These are phyloP conservation scores for Podaxis pistillaris DNA, from an alignment of 768 basidiomycete genomes.

Conservation along the genomic window DNA sequence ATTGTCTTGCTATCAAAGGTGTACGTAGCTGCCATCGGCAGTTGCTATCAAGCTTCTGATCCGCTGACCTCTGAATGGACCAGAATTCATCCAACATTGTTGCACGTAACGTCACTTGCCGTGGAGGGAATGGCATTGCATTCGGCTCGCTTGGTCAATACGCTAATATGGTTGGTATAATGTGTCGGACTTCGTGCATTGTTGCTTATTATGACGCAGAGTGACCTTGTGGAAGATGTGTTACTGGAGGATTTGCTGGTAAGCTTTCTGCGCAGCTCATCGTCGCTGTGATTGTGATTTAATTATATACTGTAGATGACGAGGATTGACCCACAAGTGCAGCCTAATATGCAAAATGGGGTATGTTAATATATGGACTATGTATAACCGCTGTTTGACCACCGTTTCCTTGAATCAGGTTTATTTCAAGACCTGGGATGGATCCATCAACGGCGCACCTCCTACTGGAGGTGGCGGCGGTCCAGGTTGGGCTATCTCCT, in stretches of 20 bases:
- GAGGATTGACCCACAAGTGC: constrained; percentile 44
- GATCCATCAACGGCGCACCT: constrained; percentile 47
- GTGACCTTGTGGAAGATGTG: constrained; percentile 40
- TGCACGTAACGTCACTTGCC: constrained; percentile 48
- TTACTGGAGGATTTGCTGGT: constrained; percentile 11
- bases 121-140: constrained; percentile 60
- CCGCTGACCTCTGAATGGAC: background rate
- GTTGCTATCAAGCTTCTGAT: background rate
- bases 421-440: constrained; percentile 59
- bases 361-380: constrained; percentile 26
- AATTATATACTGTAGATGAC: constrained; percentile 33
- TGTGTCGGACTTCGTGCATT: no score
- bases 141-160: constrained; percentile 63
- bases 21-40: constrained; percentile 31
- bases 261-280: background rate
- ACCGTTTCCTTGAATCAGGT: constrained; percentile 30
- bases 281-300: background rate
- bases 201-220: background rate
- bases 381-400: background rate
- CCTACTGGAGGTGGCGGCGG: constrained; percentile 60
- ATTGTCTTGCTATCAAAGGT: constrained; percentile 64
- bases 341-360: constrained; percentile 57
- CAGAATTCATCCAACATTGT: constrained; percentile 57
- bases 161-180: constrained; percentile 39
- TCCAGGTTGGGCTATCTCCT: constrained; percentile 30